phyloP scores from a whole-genome alignment of 2,329 filamentous ascomycete genomes.

The Penicillium corylophilum region DNA sequence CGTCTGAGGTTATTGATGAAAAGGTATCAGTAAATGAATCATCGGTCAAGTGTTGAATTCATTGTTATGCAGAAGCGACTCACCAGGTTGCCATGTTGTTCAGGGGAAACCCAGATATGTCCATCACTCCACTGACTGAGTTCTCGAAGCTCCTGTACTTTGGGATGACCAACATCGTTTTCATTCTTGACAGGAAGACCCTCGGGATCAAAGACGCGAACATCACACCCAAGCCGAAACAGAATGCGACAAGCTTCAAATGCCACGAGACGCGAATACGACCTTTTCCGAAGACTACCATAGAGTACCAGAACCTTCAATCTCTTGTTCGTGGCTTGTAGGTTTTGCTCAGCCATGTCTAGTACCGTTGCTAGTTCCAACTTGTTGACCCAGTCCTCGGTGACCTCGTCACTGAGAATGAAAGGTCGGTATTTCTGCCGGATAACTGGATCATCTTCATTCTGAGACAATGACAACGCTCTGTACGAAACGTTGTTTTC shows the following conservation, averaged over 20 bases:
- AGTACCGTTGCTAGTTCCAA: constrained; percentile 57
- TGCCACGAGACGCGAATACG: constrained; percentile 61
- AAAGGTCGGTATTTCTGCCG: constrained; percentile 59
- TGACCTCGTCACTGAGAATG: constrained; percentile 43
- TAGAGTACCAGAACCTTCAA: constrained; percentile 61
- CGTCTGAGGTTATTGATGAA: neutral
- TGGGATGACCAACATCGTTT: constrained; percentile 55
- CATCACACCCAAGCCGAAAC: constrained; percentile 64
- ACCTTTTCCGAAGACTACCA: constrained; percentile 58
- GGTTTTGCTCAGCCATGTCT: constrained; percentile 52
- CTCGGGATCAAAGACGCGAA: constrained; percentile 60
- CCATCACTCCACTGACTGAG: constrained; percentile 66
- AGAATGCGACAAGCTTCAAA: constrained; percentile 62
- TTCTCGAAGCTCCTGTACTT: constrained; percentile 62
- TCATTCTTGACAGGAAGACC: constrained; percentile 65
- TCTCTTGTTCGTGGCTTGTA: constrained; percentile 41
- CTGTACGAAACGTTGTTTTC: neutral
- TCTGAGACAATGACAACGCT: constrained; percentile 45
- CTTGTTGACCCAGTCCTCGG: constrained; percentile 56
- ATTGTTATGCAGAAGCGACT: constrained; percentile 15
- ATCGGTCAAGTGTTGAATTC: neutral
- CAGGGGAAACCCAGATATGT: constrained; percentile 64
- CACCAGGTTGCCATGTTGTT: constrained; percentile 65
- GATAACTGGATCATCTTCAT: constrained; percentile 49
- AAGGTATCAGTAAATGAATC: too few species aligned